Percentiles rank a stretch among this genome's conserved stretches.
These are phyloP conservation scores for Cutaneotrichosporon curvatum DNA, from an alignment of 1,284 basidiomycete genomes.

Conservation along the genomic window DNA sequence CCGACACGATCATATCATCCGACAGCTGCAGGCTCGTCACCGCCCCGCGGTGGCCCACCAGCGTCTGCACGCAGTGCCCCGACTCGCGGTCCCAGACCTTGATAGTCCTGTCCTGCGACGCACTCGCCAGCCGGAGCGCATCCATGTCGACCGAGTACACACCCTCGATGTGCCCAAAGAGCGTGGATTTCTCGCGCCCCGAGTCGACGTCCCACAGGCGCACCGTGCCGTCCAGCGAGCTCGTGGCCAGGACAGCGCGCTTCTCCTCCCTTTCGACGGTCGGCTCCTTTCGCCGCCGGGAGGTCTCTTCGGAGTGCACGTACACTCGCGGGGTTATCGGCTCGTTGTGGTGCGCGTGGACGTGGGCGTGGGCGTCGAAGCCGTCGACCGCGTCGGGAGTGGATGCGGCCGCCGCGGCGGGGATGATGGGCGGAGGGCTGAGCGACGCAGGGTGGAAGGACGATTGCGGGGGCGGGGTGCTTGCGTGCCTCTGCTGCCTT, in stretches of 20 bases:
- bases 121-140: conserved; percentile 82
- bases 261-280: conserved; percentile 26
- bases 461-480: conserved; percentile 3
- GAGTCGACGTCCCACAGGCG: conserved; percentile 93
- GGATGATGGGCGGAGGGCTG: neutral
- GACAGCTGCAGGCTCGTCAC: conserved; percentile 85
- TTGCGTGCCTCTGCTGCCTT: neutral
- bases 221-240: conserved; percentile 91
- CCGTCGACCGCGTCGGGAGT: no score
- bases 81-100: conserved; percentile 87
- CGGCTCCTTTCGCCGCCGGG: neutral
- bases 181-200: conserved; percentile 68
- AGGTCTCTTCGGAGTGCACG: conserved; percentile 25
- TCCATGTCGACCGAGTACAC: conserved; percentile 94
- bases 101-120: conserved; percentile 58
- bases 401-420: no score
- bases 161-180: conserved; percentile 89
- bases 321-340: conserved; percentile 30
- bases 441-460: conserved; percentile 12
- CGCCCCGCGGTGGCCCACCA: conserved; percentile 89
- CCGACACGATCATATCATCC: conserved; percentile 93
- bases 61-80: conserved; percentile 76
- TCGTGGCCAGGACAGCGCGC: conserved; percentile 72
- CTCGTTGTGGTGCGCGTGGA: conserved; percentile 9
- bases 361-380: conserved; percentile 25